phyloP scores from a whole-genome alignment of 2,329 filamentous ascomycete genomes.

The Aureobasidium lini region DNA sequence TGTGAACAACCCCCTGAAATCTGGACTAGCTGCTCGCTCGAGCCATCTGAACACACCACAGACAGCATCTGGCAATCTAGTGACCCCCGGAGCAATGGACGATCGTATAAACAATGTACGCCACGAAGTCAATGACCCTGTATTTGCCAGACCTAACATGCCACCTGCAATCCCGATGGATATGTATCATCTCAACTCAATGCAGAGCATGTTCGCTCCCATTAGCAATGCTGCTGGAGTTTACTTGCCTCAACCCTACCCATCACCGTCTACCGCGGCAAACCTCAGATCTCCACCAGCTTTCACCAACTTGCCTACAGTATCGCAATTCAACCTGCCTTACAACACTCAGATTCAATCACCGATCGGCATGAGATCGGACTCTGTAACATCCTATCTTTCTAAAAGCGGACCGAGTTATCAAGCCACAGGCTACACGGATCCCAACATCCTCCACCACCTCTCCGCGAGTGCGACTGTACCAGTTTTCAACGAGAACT shows the following conservation, averaged over 20 bases:
- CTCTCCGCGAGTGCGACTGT: constrained; percentile 40
- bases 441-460: background rate
- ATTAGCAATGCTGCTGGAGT: background rate
- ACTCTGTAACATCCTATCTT: constrained; percentile 9
- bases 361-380: background rate
- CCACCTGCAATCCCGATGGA: background rate
- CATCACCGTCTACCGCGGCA: background rate
- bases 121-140: background rate
- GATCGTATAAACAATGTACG: background rate
- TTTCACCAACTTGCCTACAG: background rate
- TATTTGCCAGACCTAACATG: background rate
- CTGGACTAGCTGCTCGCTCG: background rate
- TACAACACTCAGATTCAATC: background rate
- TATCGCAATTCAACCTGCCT: background rate
- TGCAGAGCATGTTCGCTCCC: background rate
- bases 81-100: background rate
- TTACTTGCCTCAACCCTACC: constrained; percentile 9
- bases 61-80: background rate
- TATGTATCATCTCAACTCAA: background rate
- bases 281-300: background rate
- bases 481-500: constrained; percentile 80
- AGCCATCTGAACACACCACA: background rate
- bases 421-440: background rate
- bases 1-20: background rate
- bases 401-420: background rate